Base-by-base conservation (phyloP, 768 basidiomycete genomes). In the Mycena galericulata region DNA sequence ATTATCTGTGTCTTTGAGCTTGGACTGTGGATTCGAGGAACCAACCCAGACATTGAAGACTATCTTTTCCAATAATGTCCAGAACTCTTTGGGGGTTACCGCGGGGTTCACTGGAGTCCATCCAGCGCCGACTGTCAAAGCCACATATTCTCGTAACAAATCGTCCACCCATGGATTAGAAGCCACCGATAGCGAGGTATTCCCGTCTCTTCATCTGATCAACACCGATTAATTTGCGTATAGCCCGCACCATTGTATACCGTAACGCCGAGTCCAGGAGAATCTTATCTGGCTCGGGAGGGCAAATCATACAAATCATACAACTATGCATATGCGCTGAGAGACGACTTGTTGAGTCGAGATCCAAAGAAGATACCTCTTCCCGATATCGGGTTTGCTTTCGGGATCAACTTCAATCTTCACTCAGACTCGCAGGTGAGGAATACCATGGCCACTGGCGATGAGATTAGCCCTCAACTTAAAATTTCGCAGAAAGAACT, bases 101-200 rank as follows among this genome's bases (percentile, higher is more conserved):
- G 1, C 26, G 11, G 57, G 57, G 6, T 8, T 59, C 15, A 1
- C 41, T 29, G 57, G 57, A n/a, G n/a, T n/a, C 11, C 20, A 11
- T 2, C 57, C 41, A 1, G n/a, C 30, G 17, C 29, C 43, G 22
- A 59, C 41, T 20, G 45, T 22, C 10, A 15, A 7, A 22, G 45
- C 17, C 11, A 3, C 41, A 2, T 47, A 46, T 24, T 10, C 18
- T 4, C 9, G 22, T 46, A 27, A 30, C 27, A 18, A n/a, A 10
- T 46, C 57, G 26, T 24, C 27, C 2, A 40, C 27, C 24, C 26
- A 24, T 17, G n/a, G 11, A 3, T 4, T 62, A 14, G 61, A 62
- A 30, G 61, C 61, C 14, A 7, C 14, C 15, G 61, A 62, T 34
- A 45, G 30, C n/a, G 24, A 53, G 50, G 61, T 62, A 41, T 15